phyloP scores from a whole-genome alignment of 352 stramenopile species.

The Elongisporangium undulatum region DNA sequence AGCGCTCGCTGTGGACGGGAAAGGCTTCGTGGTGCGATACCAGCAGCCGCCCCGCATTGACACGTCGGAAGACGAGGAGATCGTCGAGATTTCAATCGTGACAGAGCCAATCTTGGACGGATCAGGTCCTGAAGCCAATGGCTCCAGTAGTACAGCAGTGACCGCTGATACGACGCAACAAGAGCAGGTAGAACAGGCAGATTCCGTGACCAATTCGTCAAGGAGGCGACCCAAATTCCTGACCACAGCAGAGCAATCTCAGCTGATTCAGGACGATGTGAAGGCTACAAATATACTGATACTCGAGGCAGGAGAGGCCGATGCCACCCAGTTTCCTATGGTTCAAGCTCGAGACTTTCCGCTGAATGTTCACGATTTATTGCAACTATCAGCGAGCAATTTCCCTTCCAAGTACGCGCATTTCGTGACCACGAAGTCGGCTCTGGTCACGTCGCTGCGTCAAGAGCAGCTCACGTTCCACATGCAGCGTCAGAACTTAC shows the following conservation, averaged over 20 bases:
- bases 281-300: not conserved
- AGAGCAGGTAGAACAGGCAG: not conserved
- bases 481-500: constrained; percentile 49
- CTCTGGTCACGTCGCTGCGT: constrained; percentile 34
- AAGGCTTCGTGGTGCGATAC: not conserved
- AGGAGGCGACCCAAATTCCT: not conserved
- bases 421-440: constrained; percentile 19
- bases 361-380: constrained; percentile 6
- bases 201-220: not conserved
- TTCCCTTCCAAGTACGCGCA: constrained; percentile 44
- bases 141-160: no score
- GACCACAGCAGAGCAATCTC: not conserved
- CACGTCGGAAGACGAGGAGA: not conserved
- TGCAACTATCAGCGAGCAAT: constrained; percentile 11
- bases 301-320: not conserved
- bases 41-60: not conserved
- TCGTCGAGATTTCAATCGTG: not conserved
- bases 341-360: not conserved
- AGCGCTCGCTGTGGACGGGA: not conserved
- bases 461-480: constrained; percentile 63
- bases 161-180: no score
- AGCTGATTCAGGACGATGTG: not conserved
- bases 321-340: not conserved
- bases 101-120: not conserved
- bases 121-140: not conserved